Percentiles rank a stretch among this genome's conserved stretches.
phyloP scores from a whole-genome alignment of 2,329 filamentous ascomycete species.

The Colletotrichum agaves region DNA sequence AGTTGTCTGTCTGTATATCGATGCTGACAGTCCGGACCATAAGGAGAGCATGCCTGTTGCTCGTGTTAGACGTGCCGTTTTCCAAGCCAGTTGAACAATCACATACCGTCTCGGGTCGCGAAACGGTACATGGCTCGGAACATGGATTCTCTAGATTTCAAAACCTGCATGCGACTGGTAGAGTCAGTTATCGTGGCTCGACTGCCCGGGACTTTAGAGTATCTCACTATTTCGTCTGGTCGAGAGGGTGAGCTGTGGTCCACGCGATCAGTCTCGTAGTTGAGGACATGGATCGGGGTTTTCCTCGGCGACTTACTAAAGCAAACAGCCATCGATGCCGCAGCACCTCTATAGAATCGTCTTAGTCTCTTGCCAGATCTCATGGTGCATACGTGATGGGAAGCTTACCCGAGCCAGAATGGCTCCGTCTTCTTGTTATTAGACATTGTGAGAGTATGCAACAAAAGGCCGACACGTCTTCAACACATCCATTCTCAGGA shows the following conservation, averaged over 20 bases:
- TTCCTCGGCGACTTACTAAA: constrained; percentile 49
- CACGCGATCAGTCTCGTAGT: background rate
- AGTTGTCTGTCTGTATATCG: constrained; percentile 55
- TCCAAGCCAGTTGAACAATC: background rate
- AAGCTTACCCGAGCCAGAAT: constrained; percentile 56
- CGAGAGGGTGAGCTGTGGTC: constrained; percentile 52
- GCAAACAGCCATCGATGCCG: constrained; percentile 57
- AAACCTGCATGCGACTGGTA: constrained; percentile 55
- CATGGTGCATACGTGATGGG: fast-evolving
- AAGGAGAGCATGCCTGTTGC: constrained; percentile 51
- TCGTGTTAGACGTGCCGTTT: background rate
- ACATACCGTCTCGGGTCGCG: constrained; percentile 52
- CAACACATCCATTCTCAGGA: background rate
- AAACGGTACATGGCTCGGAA: constrained; percentile 51
- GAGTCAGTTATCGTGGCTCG: background rate
- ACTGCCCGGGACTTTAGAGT: too few species aligned
- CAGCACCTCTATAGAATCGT: constrained; percentile 48
- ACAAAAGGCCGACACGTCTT: background rate
- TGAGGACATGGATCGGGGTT: background rate
- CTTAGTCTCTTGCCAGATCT: background rate
- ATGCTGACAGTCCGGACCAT: constrained; percentile 56
- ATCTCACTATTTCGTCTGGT: constrained; percentile 57
- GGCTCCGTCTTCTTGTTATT: constrained; percentile 50
- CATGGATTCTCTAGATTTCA: constrained; percentile 53
- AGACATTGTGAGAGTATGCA: constrained; percentile 9